Conservation (phyloP, 306 rosid genomes). For the Casuarina glauca region DNA sequence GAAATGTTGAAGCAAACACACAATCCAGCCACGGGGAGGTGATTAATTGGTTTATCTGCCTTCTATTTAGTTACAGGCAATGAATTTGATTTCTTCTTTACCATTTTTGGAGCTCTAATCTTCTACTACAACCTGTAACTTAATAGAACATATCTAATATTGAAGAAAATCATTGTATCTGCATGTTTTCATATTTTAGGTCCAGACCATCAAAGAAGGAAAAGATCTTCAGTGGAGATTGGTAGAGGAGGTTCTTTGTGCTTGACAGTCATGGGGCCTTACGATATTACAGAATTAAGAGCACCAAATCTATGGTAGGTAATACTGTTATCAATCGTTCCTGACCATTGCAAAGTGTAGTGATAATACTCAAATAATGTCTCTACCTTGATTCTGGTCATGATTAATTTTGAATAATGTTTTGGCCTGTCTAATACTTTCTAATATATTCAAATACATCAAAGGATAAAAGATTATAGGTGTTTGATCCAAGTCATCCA, state of each 20-base stretch:
- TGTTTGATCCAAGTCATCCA: neutral
- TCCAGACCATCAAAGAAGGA: conserved; percentile 84
- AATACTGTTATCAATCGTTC: conserved; percentile 23
- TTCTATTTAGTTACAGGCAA: conserved; percentile 1
- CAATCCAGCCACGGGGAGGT: conserved; percentile 75
- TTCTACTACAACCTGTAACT: neutral
- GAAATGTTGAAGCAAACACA: conserved; percentile 53
- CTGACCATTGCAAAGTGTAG: conserved; percentile 1
- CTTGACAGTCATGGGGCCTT: conserved; percentile 79
- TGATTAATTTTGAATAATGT: neutral
- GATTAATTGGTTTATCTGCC: conserved; percentile 33
- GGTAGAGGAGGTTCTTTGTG: conserved; percentile 92
- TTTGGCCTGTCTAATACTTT: neutral
- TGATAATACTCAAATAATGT: neutral
- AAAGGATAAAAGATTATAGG: too few relatives aligned
- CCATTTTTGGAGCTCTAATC: neutral
- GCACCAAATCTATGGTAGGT: conserved; percentile 74
- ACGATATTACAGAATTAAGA: conserved; percentile 71
- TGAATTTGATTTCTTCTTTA: neutral
- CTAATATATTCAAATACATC: neutral
- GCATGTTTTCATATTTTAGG: conserved; percentile 38
- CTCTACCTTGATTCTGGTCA: neutral
- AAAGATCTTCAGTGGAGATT: conserved; percentile 93
- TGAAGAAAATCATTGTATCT: neutral
- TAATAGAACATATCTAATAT: too few relatives aligned